Conservation (phyloP, 176 grass and related monocot species). For the Paspalum vaginatum region DNA sequence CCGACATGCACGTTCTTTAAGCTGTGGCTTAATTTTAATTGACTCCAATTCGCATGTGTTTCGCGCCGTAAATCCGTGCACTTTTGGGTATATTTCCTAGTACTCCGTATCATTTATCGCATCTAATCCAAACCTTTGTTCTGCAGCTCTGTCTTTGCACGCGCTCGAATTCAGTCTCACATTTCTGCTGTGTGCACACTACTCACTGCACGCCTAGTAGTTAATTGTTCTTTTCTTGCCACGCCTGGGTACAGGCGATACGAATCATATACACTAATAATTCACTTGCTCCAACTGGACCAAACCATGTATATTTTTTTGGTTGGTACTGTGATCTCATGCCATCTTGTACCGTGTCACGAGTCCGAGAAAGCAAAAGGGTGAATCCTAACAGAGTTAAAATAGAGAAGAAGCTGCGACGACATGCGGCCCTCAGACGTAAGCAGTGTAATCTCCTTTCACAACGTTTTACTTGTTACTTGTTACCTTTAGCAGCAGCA, state of each 20-base stretch:
- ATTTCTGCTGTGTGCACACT: constrained; percentile 9
- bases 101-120: too few species aligned
- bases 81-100: too few species aligned
- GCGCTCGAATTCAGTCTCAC: not conserved
- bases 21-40: not conserved
- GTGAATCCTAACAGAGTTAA: not conserved
- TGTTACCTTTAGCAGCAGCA: not conserved
- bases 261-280: not conserved
- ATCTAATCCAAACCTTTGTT: not conserved
- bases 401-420: not conserved
- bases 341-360: not conserved
- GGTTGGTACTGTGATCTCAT: not conserved
- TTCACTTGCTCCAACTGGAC: not conserved
- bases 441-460: not conserved
- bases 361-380: not conserved
- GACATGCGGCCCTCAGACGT: not conserved
- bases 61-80: not conserved
- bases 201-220: not conserved
- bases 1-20: not conserved
- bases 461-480: not conserved
- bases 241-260: not conserved
- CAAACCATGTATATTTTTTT: not conserved
- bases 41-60: not conserved
- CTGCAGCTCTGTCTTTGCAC: not conserved
- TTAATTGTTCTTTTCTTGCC: not conserved